Conservation (phyloP, 2,329 filamentous ascomycete species). For the Cladosporium phlei region DNA sequence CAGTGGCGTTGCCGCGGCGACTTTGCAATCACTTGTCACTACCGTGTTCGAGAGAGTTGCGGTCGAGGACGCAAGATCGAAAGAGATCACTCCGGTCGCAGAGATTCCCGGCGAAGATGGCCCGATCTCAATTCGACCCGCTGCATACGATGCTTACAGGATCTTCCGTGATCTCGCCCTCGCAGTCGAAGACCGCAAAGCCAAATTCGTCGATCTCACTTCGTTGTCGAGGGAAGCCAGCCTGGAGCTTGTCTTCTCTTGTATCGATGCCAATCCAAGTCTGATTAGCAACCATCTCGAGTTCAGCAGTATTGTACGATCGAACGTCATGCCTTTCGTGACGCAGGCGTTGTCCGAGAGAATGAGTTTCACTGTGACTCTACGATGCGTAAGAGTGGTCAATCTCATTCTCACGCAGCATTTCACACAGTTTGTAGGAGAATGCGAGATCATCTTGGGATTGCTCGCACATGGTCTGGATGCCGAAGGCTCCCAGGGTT, state of each 20-base stretch:
- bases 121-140: slow-evolving; percentile 62
- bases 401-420: slow-evolving; percentile 77
- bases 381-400: slow-evolving; percentile 76
- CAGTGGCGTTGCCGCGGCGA: slow-evolving; percentile 94
- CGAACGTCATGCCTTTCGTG: slow-evolving; percentile 76
- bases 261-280: slow-evolving; percentile 77
- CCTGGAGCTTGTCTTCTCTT: slow-evolving; percentile 85
- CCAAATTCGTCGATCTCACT: slow-evolving; percentile 75
- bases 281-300: slow-evolving; percentile 76
- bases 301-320: slow-evolving; percentile 71
- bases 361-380: slow-evolving; percentile 73
- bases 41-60: slow-evolving; percentile 90
- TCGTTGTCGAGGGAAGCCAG: slow-evolving; percentile 77
- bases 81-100: slow-evolving; percentile 51
- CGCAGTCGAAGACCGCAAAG: slow-evolving; percentile 75
- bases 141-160: slow-evolving; percentile 79
- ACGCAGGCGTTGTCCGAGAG: slow-evolving; percentile 73
- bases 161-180: slow-evolving; percentile 89
- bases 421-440: slow-evolving; percentile 65
- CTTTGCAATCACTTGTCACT: slow-evolving; percentile 86
- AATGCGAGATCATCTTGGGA: slow-evolving; percentile 78
- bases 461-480: slow-evolving; percentile 83
- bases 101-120: slow-evolving; percentile 65
- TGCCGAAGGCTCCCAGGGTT: slow-evolving; percentile 68
- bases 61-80: slow-evolving; percentile 65